phyloP scores from a whole-genome alignment of 805 yeast genomes.

The Scheffersomyces stipitis region DNA sequence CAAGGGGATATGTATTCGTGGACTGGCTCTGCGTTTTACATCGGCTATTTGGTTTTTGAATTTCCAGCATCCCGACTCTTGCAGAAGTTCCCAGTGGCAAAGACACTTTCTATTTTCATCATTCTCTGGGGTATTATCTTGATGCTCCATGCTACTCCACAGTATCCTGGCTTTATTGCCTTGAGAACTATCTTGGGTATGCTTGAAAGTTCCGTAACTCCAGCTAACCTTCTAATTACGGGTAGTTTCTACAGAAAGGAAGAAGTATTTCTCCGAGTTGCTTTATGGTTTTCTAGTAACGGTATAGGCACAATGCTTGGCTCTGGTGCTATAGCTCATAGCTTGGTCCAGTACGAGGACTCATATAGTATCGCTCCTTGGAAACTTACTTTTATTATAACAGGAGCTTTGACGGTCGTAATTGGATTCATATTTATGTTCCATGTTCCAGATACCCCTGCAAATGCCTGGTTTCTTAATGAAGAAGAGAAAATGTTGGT shows the following conservation, averaged over 20 bases:
- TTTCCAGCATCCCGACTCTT: conserved; percentile 45
- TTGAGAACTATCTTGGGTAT: conserved; percentile 38
- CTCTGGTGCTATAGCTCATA: conserved; percentile 53
- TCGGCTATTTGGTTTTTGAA: conserved; percentile 64
- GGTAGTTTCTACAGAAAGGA: conserved; percentile 35
- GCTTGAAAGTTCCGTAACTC: conserved; percentile 42
- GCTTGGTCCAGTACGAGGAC: conserved; percentile 35
- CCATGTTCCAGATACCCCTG: conserved; percentile 59
- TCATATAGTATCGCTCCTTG: conserved; percentile 50
- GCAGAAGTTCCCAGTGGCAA: conserved; percentile 60
- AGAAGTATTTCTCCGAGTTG: conserved; percentile 34
- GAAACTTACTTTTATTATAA: conserved; percentile 58
- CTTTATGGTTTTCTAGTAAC: conserved; percentile 36
- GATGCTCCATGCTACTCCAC: conserved; percentile 52
- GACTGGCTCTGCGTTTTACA: conserved; percentile 42
- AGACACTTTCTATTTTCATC: conserved; percentile 47
- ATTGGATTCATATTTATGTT: conserved; percentile 47
- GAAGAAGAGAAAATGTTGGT: conserved; percentile 33
- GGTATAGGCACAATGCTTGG: conserved; percentile 47
- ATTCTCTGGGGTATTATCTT: conserved; percentile 64
- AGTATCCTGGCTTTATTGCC: conserved; percentile 39
- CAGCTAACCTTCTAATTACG: conserved; percentile 38
- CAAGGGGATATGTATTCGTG: conserved; percentile 42
- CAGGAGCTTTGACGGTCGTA: conserved; percentile 58
- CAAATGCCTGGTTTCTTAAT: conserved; percentile 22